These are phyloP conservation scores for Adiantum capillusveneris DNA, from an alignment of 75 land plant species.

Conservation along the genomic window DNA sequence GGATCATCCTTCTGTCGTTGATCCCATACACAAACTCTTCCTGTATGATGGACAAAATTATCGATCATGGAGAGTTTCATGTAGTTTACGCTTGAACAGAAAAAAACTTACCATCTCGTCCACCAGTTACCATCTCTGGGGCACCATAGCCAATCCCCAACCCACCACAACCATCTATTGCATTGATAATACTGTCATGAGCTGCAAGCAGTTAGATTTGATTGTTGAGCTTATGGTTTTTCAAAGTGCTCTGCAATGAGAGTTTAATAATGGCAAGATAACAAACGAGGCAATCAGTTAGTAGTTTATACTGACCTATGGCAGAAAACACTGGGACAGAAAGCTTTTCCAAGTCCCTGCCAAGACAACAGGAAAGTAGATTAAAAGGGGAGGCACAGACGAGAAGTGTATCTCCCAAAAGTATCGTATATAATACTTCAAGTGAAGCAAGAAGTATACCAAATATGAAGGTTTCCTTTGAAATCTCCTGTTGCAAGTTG, in stretches of 20 bases:
- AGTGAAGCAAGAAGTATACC: too few relatives aligned
- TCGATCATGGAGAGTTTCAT: background rate
- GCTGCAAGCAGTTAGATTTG: constrained; percentile 15
- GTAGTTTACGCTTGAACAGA: background rate
- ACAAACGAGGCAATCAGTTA: too few relatives aligned
- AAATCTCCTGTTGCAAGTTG: constrained; percentile 40
- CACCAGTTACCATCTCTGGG: constrained; percentile 42
- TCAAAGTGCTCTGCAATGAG: too few relatives aligned
- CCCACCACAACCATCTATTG: constrained; percentile 44
- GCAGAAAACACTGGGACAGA: constrained; percentile 24
- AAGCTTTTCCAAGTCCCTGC: constrained; percentile 31
- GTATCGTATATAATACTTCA: too few relatives aligned
- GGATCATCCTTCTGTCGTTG: constrained; percentile 31
- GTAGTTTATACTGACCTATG: constrained; percentile 8
- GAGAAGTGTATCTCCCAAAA: too few relatives aligned
- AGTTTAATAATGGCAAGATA: too few relatives aligned
- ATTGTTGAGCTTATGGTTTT: too few relatives aligned
- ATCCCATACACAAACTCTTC: constrained; percentile 37
- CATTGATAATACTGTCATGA: constrained; percentile 34
- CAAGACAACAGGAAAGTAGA: too few relatives aligned
- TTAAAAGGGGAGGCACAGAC: too few relatives aligned
- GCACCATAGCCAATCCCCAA: constrained; percentile 37
- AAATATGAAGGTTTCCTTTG: constrained; percentile 31
- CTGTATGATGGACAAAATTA: constrained; percentile 3
- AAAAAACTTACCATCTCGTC: constrained; percentile 27